Evolutionary conservation across 805 yeast species (phyloP), one percentile per base, ranked within the genome.

Genomic region (Yarrowia osloensis): DNA sequence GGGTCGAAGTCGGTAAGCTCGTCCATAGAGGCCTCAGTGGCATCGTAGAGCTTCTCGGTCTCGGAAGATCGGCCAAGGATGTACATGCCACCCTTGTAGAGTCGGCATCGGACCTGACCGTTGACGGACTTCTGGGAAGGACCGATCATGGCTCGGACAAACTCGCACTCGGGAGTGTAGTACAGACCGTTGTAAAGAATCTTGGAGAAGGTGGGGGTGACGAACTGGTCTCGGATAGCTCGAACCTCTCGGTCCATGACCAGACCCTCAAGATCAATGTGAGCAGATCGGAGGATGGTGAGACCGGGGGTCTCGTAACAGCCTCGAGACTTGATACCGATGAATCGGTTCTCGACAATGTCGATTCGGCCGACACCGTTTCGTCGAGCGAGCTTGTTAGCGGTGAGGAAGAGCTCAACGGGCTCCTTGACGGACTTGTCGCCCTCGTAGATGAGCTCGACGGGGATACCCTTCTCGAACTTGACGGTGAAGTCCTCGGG

Each of bases 251-350:
- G 89, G 81, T 95, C 99, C 75, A 95, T 82, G 47, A 97, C 94
- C 75, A 95, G 87, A 75, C 99, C 99, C 83, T 95, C 99, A 74
- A 95, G 83, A 79, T 95, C 99, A 78, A 95, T 86, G 80, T 95
- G 99, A 57, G 98, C 90, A 67, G 86, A 80, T 86, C 99, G 91
- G 81, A 95, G 88, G 70, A 95, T 78, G 70, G 99, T 94, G 75
- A 95, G 86, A 79, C 98, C 99, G 73, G 99, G 99, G 71, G 98
- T 96, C 82, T 95, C 99, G 83, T 95, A 95, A 84, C 99, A 95
- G 69, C 99, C 99, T 85, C 99, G 91, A 71, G 98, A 93, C 81
- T 95, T 95, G 80, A 95, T 89, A 79, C 98, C 98, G 76, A 95
- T 95, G 81, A 95, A 95, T 84, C 99, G 92, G 85, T 95, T 91